A percentile compares a stretch with the other conserved stretches of the same genome.
phyloP scores from a whole-genome alignment of 176 grass and related monocot species.

The Miscanthus lutarioriparius region DNA sequence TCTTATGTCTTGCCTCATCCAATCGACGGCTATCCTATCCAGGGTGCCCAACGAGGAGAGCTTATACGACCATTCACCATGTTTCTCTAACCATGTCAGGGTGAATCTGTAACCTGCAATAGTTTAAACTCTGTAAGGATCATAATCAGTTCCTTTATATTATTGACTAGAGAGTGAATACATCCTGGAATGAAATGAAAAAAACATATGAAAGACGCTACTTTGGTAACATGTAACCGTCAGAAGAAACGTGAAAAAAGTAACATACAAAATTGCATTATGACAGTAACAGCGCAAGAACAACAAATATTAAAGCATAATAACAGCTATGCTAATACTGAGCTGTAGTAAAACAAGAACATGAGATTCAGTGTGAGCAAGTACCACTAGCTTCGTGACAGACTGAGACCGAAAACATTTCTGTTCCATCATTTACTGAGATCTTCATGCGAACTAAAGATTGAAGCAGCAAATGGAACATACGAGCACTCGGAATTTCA shows the following conservation, averaged over 20 bases:
- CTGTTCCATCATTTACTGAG: conserved; percentile 51
- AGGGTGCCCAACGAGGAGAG: conserved; percentile 59
- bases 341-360: conserved; percentile 5
- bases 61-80: conserved; percentile 48
- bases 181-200: conserved; percentile 1
- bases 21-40: conserved; percentile 44
- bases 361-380: conserved; percentile 18
- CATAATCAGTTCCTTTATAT: not conserved
- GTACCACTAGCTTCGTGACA: conserved; percentile 74
- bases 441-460: conserved; percentile 67
- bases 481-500: conserved; percentile 33
- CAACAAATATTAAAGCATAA: not conserved
- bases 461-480: conserved; percentile 52
- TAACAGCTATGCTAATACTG: not conserved
- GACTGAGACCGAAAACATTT: conserved; percentile 49
- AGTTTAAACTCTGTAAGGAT: conserved; percentile 32
- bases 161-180: not conserved
- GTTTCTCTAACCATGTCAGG: conserved; percentile 52
- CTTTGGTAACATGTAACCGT: not conserved
- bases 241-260: not conserved
- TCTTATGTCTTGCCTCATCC: conserved; percentile 75
- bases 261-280: not conserved
- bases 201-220: not conserved
- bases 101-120: conserved; percentile 76
- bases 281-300: not conserved